phyloP scores from a whole-genome alignment of 139 green algal genomes.

The Closterium sp. region DNA sequence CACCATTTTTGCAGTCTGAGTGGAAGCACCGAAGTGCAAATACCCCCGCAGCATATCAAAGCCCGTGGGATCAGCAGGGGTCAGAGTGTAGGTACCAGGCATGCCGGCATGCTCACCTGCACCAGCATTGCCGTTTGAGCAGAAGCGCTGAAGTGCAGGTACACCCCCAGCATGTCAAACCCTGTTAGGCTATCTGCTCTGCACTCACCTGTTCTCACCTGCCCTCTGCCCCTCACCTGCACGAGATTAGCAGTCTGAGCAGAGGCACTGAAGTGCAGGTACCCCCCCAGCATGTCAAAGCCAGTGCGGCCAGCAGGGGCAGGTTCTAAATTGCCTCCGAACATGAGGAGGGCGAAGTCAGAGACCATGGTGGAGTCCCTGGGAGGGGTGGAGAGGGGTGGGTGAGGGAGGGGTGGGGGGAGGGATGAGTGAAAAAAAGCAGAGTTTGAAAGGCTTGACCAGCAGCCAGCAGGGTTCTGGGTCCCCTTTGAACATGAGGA shows the following conservation, averaged over 20 bases:
- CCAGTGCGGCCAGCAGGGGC: background rate
- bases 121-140: background rate
- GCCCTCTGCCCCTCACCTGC: slow-evolving; percentile 1
- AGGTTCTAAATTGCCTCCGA: slow-evolving; percentile 38
- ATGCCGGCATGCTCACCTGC: no score
- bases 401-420: background rate
- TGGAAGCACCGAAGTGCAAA: background rate
- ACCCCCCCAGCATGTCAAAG: slow-evolving; percentile 18
- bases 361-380: slow-evolving; percentile 55
- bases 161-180: background rate
- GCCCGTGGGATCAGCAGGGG: no score
- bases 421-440: background rate
- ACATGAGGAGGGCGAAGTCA: slow-evolving; percentile 52
- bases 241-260: slow-evolving; percentile 18
- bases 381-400: no score
- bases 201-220: background rate
- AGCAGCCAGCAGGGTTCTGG: background rate
- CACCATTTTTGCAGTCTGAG: background rate
- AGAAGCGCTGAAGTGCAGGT: background rate
- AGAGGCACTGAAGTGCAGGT: slow-evolving; percentile 26
- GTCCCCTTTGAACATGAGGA: slow-evolving; percentile 57
- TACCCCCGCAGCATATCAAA: background rate
- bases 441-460: no score
- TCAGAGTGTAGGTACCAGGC: no score
- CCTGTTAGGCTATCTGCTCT: no score